These are phyloP conservation scores for Chrysoporthe cubensis DNA, from an alignment of 2,329 filamentous ascomycete genomes.

Conservation along the genomic window DNA sequence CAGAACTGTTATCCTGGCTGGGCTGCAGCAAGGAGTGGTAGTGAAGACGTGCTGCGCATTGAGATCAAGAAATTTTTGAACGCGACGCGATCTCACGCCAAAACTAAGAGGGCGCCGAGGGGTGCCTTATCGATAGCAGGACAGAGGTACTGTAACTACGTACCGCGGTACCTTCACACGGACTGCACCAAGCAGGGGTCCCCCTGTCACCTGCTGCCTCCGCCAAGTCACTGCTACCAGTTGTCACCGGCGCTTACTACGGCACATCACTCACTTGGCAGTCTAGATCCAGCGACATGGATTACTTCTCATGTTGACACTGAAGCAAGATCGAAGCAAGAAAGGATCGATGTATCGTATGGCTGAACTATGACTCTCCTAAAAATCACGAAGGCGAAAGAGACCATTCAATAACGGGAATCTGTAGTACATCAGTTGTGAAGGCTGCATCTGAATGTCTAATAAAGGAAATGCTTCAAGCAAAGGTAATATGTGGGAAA, in stretches of 20 bases:
- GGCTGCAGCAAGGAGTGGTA: constrained; percentile 8
- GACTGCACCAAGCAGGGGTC: background rate
- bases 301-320: background rate
- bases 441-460: background rate
- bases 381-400: too few species aligned
- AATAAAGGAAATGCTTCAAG: background rate
- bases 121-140: constrained; percentile 28
- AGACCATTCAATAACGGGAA: background rate
- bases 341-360: too few species aligned
- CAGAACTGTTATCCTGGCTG: background rate
- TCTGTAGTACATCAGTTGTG: background rate
- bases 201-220: background rate
- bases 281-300: background rate
- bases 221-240: background rate
- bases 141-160: background rate
- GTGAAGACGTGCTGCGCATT: constrained; percentile 22
- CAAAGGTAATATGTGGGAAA: background rate
- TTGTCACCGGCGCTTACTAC: background rate
- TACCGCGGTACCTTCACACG: background rate
- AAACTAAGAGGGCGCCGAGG: constrained; percentile 22
- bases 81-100: constrained; percentile 18
- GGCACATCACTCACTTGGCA: background rate
- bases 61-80: constrained; percentile 25
- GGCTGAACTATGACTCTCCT: too few species aligned
- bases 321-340: too few species aligned